Evolutionary conservation across 1,139 yeast genomes (phyloP), one percentile per base, ranked within the genome.

Genomic region (Groenewaldozyma sp.): DNA sequence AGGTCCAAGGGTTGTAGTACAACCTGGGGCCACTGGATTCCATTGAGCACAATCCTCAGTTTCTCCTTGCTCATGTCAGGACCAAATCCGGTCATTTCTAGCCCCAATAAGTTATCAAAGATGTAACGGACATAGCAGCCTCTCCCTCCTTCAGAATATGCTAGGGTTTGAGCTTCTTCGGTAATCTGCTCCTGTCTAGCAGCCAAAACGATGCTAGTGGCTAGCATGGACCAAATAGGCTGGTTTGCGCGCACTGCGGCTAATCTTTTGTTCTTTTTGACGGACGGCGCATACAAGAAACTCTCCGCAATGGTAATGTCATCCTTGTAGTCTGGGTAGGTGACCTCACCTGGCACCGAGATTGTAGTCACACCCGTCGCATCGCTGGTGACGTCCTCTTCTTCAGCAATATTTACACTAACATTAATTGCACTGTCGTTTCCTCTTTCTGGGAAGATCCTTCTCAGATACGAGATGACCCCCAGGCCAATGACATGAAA

Each of bases 211-310:
- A 60, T 55, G 17, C 58, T 51, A 26, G 58, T 55, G 2, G 65
- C 65, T 28, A 60, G 45, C n/a, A 56, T 51, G 2, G 65, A 53
- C 65, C 65, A 60, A n/a, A 60, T 39, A 1, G 64, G 63, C 40
- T 60, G 65, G 35, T 52, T 53, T 0, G 55, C 46, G 18, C 60
- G 44, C 4, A 55, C 58, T 3, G 50, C 36, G 1, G 59, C 51
- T 17, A 52, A 43, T 31, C 58, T 45, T 37, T 53, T 54, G 39
- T 52, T 52, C 38, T 48, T 49, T 36, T 48, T 52, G 3, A 42
- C 41, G 5, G 50, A 38, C 11, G 44, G 40, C 1, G 51, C 47
- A 4, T 50, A 43, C 38, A 50, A 44, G 24, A 51, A 34, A 33
- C 38, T 40, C 16, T 31, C 36, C 7, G 39, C 38, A 19, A 36